Conservation (phyloP, 2,329 filamentous ascomycete species). For the Plectosphaerella plurivora region DNA sequence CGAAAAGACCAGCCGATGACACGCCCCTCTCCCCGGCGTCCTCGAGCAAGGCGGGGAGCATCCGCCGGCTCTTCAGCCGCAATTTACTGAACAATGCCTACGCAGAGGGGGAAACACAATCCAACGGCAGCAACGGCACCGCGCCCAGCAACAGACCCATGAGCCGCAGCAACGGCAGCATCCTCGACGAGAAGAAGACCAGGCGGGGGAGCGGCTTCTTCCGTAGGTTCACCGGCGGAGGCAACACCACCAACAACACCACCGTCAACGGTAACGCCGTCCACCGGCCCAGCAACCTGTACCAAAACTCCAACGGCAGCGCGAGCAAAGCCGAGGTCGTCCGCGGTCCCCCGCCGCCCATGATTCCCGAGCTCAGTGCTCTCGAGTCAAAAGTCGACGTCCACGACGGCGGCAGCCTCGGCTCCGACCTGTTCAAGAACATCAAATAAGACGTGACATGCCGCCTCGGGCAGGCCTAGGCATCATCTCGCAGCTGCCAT, state of each 20-base stretch:
- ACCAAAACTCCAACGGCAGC: constrained; percentile 26
- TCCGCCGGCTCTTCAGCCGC: constrained; percentile 54
- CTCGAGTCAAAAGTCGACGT: constrained; percentile 45
- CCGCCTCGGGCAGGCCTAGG: not conserved
- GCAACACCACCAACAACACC: constrained; percentile 13
- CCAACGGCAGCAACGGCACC: constrained; percentile 27
- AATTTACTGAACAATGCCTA: constrained; percentile 50
- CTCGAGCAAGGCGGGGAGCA: constrained; percentile 49
- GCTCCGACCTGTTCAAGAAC: constrained; percentile 53
- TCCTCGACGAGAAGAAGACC: constrained; percentile 47
- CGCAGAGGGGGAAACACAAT: constrained; percentile 42
- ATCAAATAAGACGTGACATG: constrained; percentile 40
- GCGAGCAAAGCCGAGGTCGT: constrained; percentile 23
- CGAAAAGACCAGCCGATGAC: constrained; percentile 47
- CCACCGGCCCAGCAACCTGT: constrained; percentile 28
- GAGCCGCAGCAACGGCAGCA: constrained; percentile 45
- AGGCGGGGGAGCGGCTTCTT: constrained; percentile 58
- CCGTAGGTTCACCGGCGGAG: constrained; percentile 37
- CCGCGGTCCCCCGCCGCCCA: constrained; percentile 50
- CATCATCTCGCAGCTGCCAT: too few species aligned
- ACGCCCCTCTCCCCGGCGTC: constrained; percentile 46
- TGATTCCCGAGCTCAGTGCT: constrained; percentile 54
- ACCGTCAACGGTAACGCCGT: constrained; percentile 30
- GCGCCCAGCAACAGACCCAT: constrained; percentile 36
- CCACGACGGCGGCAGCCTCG: constrained; percentile 38